Conservation (phyloP, 345 rosid species). For the Pistacia atlantica region DNA sequence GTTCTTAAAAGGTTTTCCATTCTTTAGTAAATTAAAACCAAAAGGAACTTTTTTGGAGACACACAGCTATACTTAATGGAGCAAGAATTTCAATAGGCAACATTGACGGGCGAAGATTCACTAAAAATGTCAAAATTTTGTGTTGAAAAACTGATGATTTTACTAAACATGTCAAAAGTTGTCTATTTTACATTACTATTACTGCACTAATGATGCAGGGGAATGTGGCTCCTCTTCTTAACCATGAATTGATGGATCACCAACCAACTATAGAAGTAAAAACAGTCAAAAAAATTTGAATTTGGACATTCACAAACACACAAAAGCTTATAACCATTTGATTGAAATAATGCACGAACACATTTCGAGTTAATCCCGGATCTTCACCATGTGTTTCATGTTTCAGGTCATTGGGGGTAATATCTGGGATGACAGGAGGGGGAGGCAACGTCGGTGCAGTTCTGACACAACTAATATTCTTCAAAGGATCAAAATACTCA, state of each 20-base stretch:
- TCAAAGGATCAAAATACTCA: conserved; percentile 76
- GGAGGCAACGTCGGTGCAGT: conserved; percentile 93
- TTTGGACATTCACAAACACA: neutral
- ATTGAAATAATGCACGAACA: too few species aligned
- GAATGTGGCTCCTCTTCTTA: neutral
- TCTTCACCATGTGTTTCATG: too few species aligned
- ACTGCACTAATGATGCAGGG: neutral
- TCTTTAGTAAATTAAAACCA: neutral
- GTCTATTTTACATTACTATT: neutral
- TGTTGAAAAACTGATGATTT: neutral
- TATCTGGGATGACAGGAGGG: conserved; percentile 90
- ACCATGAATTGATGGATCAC: neutral
- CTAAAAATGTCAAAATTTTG: neutral
- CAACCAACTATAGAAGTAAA: neutral
- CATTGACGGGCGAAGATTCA: neutral
- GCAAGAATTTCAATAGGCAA: neutral
- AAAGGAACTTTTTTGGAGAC: too few species aligned
- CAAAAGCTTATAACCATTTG: too few species aligned
- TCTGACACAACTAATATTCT: conserved; percentile 78
- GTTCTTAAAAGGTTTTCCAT: neutral
- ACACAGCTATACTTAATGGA: too few species aligned
- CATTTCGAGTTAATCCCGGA: too few species aligned
- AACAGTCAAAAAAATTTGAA: neutral
- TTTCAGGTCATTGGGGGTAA: conserved; percentile 74
- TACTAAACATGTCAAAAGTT: neutral